A percentile compares a stretch with the other conserved stretches of the same genome.
Evolutionary conservation across 2,329 filamentous ascomycete species (phyloP).

Genomic region (Cladophialophora carrionii): DNA sequence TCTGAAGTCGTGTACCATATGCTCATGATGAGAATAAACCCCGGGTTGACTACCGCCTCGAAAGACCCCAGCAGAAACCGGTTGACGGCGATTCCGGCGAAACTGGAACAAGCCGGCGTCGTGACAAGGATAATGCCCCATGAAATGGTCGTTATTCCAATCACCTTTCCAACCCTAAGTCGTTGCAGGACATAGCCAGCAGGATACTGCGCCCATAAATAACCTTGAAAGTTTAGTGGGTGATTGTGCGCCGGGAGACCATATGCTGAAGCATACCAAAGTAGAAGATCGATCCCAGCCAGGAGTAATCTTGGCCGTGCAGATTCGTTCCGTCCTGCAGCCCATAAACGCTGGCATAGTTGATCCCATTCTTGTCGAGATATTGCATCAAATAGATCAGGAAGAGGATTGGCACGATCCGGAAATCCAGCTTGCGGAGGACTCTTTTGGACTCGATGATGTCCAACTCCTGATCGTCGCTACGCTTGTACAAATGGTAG

Average conservation of each 20-base stretch:
- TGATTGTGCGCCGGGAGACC: no score
- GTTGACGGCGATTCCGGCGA: conserved; percentile 31
- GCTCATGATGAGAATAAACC: conserved; percentile 41
- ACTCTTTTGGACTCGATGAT: conserved; percentile 27
- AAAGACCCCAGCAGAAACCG: conserved; percentile 30
- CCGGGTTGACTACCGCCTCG: conserved; percentile 41
- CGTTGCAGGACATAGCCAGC: conserved; percentile 55
- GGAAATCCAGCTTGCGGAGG: conserved; percentile 35
- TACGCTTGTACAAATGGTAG: conserved; percentile 45
- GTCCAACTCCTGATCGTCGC: conserved; percentile 39
- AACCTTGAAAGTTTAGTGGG: conserved; percentile 38
- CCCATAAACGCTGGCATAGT: conserved; percentile 52
- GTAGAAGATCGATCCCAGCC: conserved; percentile 55
- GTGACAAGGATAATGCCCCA: conserved; percentile 33
- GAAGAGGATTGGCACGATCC: conserved; percentile 33
- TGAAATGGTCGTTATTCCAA: conserved; percentile 43
- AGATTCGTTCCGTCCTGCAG: conserved; percentile 43
- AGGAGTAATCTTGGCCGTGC: conserved; percentile 52
- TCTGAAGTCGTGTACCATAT: conserved; percentile 35
- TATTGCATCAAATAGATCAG: conserved; percentile 37
- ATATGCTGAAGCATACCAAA: conserved; percentile 41
- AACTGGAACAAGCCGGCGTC: conserved; percentile 28
- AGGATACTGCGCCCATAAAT: conserved; percentile 57
- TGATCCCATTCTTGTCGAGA: conserved; percentile 36
- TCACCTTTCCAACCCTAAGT: conserved; percentile 54